A percentile compares a stretch with the other conserved stretches of the same genome.
Evolutionary conservation across 208 protist genomes (phyloP).

Genomic region (Crithidia sp.): DNA sequence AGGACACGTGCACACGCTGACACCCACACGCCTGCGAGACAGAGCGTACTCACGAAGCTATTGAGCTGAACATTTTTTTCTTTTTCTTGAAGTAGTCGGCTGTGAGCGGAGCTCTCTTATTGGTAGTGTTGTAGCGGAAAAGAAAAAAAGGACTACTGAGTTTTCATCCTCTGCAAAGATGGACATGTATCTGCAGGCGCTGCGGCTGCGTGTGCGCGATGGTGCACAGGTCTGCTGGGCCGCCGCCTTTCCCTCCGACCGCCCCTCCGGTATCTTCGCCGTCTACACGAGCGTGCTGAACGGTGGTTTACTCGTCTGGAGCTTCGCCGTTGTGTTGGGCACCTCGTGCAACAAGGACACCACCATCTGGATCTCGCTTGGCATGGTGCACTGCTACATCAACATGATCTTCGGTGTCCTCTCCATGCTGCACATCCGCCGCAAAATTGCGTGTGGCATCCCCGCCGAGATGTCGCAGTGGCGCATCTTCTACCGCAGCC

Average conservation of each 20-base stretch:
- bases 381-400: conserved; percentile 56
- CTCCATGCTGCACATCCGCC: conserved; percentile 52
- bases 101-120: no score
- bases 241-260: conserved; percentile 60
- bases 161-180: neutral
- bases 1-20: no score
- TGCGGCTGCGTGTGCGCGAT: conserved; percentile 36
- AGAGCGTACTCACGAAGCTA: no score
- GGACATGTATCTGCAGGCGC: conserved; percentile 29
- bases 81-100: no score
- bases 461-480: conserved; percentile 24
- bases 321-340: conserved; percentile 45
- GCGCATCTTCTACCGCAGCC: conserved; percentile 48
- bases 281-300: conserved; percentile 55
- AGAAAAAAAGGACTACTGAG: no score
- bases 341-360: conserved; percentile 26
- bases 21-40: no score
- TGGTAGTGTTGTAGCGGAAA: no score
- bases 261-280: conserved; percentile 69
- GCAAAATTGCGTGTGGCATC: conserved; percentile 61
- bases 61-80: no score
- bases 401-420: conserved; percentile 71
- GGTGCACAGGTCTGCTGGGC: conserved; percentile 16
- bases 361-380: conserved; percentile 39
- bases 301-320: conserved; percentile 53